A percentile compares a stretch with the other conserved stretches of the same genome.
These are phyloP conservation scores for Solanum sejunctum DNA, from an alignment of 257 asterid genomes.

Conservation along the genomic window DNA sequence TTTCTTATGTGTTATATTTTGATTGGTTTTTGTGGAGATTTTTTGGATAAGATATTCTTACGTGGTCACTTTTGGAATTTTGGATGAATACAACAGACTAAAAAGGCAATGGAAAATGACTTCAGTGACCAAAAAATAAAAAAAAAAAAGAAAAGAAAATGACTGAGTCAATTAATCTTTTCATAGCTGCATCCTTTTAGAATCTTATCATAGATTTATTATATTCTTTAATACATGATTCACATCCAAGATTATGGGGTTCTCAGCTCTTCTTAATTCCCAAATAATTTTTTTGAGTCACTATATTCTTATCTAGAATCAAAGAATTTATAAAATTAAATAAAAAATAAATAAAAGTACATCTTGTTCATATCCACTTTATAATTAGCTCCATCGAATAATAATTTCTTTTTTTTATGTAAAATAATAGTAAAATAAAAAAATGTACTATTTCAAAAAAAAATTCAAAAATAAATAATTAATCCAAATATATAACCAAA, in stretches of 20 bases:
- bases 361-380: neutral
- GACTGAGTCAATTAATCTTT: neutral
- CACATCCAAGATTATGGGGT: neutral
- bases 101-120: conserved; percentile 3
- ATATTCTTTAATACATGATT: neutral
- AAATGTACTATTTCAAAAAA: neutral
- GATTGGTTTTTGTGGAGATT: neutral
- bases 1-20: neutral
- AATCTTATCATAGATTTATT: neutral
- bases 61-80: neutral
- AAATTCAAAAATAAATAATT: neutral
- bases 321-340: neutral
- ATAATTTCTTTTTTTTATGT: neutral
- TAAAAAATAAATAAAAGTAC: neutral
- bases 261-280: neutral
- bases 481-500: neutral
- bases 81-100: neutral
- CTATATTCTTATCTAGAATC: neutral
- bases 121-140: neutral
- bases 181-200: neutral
- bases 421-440: neutral
- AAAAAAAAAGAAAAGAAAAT: neutral
- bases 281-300: neutral
- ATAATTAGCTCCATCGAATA: neutral
- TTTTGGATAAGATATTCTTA: conserved; percentile 6